Base-by-base conservation (phyloP, 805 yeast genomes). In the Saccharomyces paradoxus region DNA sequence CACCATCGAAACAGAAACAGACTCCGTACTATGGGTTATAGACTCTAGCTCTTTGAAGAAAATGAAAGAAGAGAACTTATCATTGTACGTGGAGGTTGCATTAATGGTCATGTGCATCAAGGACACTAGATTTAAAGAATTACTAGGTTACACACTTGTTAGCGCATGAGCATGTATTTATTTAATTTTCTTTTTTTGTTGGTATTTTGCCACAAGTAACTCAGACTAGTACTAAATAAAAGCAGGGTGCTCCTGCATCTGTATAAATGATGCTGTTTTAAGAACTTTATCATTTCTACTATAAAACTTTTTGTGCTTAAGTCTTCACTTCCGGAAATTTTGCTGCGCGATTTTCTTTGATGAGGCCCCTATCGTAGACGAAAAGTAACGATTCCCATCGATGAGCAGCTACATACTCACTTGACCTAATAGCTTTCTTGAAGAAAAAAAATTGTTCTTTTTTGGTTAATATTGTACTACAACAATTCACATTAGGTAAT, bases 61-160 rank as follows among this genome's bases (percentile, higher is more conserved):
- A 49, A 66, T 89, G 62, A 71, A 75, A 61, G 58, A 69, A 13
- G 76, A 79, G 24, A 82, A 88, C 29, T 66, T 69, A 4, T 79
- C 74, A 31, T 66, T 87, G 9, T 86, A 81, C 60, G 78, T 81
- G 46, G 96, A 90, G 64, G 69, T 90, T 46, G 67, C 82, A 50
- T 72, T 76, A 48, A 80, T 89, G 31, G 81, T 84, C 30, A 72
- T 86, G 58, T 78, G 81, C 49, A 71, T 90, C 52, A 75, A 82
- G 37, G 83, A 84, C 55, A 89, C 82, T 62, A 74, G 96, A 58
- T 85, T 86, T 61, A 88, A 83, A 56, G 81, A 87, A 28, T 74
- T 89, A 59, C 79, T 92, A 2, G 89, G 94, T 2, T 88, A 87
- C 65, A 78, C 90, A 26, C 74, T 88, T 51, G 82, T 89, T 2